Percentiles rank a stretch among this genome's conserved stretches.
Evolutionary conservation across 441 rosid species (phyloP).

Genomic region (Brassica balearica): DNA sequence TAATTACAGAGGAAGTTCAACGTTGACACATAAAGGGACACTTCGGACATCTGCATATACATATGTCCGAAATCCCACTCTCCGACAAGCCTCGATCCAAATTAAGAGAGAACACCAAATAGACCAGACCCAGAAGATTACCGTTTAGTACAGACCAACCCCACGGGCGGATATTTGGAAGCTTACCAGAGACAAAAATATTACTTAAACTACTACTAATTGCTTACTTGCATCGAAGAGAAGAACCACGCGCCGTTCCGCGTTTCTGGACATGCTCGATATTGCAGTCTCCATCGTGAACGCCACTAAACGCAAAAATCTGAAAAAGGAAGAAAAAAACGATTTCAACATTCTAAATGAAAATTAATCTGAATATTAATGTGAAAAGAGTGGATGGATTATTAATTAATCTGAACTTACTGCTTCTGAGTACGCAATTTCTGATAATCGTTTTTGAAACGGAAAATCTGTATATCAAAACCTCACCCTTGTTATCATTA

Average conservation of each 20-base stretch:
- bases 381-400: not conserved
- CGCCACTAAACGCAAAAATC: slow-evolving; percentile 82
- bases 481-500: not conserved
- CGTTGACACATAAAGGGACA: slow-evolving; percentile 35
- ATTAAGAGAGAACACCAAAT: slow-evolving; percentile 1
- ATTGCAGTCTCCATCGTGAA: slow-evolving; percentile 91
- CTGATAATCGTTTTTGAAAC: slow-evolving; percentile 88
- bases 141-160: slow-evolving; percentile 4
- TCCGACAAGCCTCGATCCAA: slow-evolving; percentile 31
- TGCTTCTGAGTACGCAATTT: slow-evolving; percentile 79
- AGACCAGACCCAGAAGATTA: slow-evolving; percentile 7
- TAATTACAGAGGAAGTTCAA: not conserved
- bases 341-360: not conserved
- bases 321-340: slow-evolving; percentile 16
- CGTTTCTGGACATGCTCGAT: slow-evolving; percentile 76
- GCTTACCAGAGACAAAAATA: not conserved
- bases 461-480: slow-evolving; percentile 61
- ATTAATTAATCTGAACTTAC: slow-evolving; percentile 51
- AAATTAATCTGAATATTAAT: not conserved
- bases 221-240: slow-evolving; percentile 86
- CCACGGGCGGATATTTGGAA: slow-evolving; percentile 5
- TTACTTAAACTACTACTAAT: not conserved
- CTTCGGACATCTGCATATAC: slow-evolving; percentile 32
- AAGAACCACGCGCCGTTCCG: slow-evolving; percentile 67
- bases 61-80: slow-evolving; percentile 27